Conservation (phyloP, 768 basidiomycete species). For the Mycena pura region DNA sequence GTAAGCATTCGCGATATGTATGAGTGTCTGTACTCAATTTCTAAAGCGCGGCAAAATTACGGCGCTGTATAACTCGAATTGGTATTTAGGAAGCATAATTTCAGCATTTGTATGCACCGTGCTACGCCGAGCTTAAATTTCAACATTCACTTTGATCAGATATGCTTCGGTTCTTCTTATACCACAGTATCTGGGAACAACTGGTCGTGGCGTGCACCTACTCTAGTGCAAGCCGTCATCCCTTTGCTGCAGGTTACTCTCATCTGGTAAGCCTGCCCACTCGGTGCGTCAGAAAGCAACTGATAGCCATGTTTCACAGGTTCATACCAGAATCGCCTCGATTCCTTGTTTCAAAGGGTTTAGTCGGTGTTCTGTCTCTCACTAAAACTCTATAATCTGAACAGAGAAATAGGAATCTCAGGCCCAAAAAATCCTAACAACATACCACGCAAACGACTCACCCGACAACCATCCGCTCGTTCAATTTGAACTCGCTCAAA, state of each 20-base stretch:
- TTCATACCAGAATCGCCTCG: constrained; percentile 74
- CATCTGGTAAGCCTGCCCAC: constrained; percentile 50
- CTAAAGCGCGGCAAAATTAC: constrained; percentile 59
- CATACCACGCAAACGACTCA: constrained; percentile 71
- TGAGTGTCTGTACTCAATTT: neutral
- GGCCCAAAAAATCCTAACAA: constrained; percentile 67
- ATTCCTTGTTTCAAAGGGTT: constrained; percentile 67
- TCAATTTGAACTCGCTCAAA: constrained; percentile 67
- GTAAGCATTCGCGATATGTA: constrained; percentile 38
- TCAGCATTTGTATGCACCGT: constrained; percentile 49
- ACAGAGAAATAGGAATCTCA: constrained; percentile 51
- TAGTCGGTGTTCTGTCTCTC: constrained; percentile 41
- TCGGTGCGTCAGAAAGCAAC: neutral
- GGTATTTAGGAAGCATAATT: constrained; percentile 77
- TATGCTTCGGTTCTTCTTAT: constrained; percentile 51
- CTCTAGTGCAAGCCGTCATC: constrained; percentile 63
- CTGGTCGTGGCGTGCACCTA: constrained; percentile 74
- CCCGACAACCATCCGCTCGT: constrained; percentile 67
- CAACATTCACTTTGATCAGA: constrained; percentile 28
- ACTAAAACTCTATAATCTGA: neutral
- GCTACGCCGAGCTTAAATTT: neutral
- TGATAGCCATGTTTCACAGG: constrained; percentile 45
- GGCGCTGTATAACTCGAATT: constrained; percentile 72
- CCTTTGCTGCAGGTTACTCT: constrained; percentile 62
- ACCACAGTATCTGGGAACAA: constrained; percentile 42